Conservation (phyloP, 768 basidiomycete species). For the Mycena pura region DNA sequence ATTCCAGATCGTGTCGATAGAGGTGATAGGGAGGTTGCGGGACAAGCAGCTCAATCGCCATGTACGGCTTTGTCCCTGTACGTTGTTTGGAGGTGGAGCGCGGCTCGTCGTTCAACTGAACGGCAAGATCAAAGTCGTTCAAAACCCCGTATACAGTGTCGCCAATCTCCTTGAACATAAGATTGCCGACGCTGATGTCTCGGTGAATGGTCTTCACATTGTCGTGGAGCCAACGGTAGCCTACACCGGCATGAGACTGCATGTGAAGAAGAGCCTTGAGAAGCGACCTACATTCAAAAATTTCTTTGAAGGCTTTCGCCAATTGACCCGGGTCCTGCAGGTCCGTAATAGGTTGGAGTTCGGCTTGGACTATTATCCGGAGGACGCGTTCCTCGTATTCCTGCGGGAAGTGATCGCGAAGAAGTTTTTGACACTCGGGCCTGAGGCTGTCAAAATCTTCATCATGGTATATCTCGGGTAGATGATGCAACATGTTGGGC, state of each 20-base stretch:
- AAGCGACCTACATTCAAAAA: background rate
- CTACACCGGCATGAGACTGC: background rate
- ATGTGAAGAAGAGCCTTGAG: background rate
- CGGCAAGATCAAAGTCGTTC: background rate
- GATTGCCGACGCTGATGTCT: background rate
- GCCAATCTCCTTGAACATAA: background rate
- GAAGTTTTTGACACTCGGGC: background rate
- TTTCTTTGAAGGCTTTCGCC: background rate
- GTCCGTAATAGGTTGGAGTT: background rate
- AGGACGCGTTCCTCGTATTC: background rate
- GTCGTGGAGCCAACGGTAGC: background rate
- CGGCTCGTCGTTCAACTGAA: background rate
- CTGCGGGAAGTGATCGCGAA: background rate
- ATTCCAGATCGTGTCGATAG: too few species aligned
- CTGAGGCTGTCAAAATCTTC: background rate
- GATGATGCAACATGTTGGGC: background rate
- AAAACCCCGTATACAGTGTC: background rate
- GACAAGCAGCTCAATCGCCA: background rate
- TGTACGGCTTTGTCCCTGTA: background rate
- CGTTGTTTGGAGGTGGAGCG: background rate
- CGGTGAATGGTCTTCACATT: background rate
- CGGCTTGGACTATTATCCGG: background rate
- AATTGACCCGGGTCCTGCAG: background rate
- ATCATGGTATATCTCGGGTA: background rate
- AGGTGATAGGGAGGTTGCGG: background rate